Percentiles rank a stretch among this genome's conserved stretches.
These are phyloP conservation scores for Fusarium fujikuroi DNA, from an alignment of 2,329 filamentous ascomycete species.

Conservation along the genomic window DNA sequence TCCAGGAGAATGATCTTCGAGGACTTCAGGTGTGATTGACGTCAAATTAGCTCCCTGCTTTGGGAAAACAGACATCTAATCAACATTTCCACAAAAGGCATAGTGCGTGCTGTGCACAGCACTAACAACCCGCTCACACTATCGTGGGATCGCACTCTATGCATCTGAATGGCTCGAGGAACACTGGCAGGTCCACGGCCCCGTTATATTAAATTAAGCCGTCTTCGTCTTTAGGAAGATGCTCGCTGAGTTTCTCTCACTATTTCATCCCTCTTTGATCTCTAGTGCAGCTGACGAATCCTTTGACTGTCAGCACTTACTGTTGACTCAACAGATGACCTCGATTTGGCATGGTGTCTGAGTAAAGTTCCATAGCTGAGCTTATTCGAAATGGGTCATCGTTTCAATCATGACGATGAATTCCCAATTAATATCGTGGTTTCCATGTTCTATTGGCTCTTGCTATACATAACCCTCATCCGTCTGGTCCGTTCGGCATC, in stretches of 20 bases:
- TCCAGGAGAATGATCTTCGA: fast-evolving
- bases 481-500: neutral
- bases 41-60: neutral
- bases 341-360: neutral
- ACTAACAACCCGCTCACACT: neutral
- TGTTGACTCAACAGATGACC: constrained; percentile 1
- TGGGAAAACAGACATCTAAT: neutral
- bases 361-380: neutral
- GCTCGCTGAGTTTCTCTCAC: neutral
- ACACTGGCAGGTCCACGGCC: neutral
- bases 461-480: neutral
- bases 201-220: neutral
- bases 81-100: neutral
- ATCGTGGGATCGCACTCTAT: neutral
- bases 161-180: neutral
- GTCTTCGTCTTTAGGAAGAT: neutral
- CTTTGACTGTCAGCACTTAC: neutral
- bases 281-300: neutral
- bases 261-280: too few species aligned
- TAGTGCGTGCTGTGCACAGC: neutral
- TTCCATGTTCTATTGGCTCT: neutral
- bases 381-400: neutral
- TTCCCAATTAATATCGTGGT: neutral
- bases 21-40: neutral
- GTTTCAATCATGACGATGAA: neutral